phyloP scores from a whole-genome alignment of 176 grass and related monocot genomes.

The Oryza nivara region DNA sequence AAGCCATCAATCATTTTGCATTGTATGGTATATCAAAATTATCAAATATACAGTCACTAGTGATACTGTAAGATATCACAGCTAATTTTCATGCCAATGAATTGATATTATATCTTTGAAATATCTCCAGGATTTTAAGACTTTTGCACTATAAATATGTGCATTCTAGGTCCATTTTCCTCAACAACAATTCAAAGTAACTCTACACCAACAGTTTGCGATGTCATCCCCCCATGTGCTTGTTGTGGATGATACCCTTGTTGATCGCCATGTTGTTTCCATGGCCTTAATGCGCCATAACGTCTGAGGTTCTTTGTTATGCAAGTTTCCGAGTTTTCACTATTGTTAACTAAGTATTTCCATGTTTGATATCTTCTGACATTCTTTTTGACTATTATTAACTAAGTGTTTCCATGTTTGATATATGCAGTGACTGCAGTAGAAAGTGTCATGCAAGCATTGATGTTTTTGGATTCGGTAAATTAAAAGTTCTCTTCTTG shows the following conservation, averaged over 20 bases:
- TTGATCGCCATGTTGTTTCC: not conserved
- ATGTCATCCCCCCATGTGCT: conserved; percentile 1
- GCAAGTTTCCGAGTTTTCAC: not conserved
- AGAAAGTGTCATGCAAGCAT: not conserved
- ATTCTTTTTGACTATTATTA: not conserved
- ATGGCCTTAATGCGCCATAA: not conserved
- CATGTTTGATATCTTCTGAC: too few relatives aligned
- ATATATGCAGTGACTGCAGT: not conserved
- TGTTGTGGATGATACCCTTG: not conserved
- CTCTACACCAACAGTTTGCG: not conserved
- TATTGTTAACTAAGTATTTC: too few relatives aligned
- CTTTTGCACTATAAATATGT: not conserved
- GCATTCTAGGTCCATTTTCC: not conserved
- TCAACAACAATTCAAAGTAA: not conserved
- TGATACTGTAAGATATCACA: not conserved
- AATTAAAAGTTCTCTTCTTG: not conserved
- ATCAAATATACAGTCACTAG: not conserved
- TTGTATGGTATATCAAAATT: too few relatives aligned
- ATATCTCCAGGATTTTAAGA: not conserved
- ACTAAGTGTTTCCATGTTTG: not conserved
- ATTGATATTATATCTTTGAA: not conserved
- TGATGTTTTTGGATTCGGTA: not conserved
- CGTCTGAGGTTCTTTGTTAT: not conserved
- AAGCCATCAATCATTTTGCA: too few relatives aligned
- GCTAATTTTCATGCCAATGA: not conserved